Base-by-base conservation (phyloP, 176 grass and related monocot genomes). In the Oryza glaberrima region DNA sequence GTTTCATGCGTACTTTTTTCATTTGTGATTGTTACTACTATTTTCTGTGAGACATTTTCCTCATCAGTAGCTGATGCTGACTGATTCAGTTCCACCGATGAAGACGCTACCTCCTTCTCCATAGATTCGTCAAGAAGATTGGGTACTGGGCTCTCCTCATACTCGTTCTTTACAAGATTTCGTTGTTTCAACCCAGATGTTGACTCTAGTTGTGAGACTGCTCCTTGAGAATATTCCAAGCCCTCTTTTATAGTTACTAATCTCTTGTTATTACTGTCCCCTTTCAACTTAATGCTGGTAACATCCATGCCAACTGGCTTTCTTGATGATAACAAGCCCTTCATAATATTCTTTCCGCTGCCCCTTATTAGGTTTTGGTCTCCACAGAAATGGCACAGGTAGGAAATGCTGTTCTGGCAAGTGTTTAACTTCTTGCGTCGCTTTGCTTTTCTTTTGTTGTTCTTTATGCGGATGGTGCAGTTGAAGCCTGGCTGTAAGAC, bases 401-500 rank as follows among this genome's bases (percentile, higher is more conserved):
- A 94, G 15, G 89, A 47, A 38, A 93, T 75, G 26, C 78, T 85
- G 49, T 98, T 98, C 77, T 93, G 88, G 48, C 60, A 77, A 58
- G 7, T 67, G 12, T 73, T 90, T 78, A 74, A 86, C 70, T 86
- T 90, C 56, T 86, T 86, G n/a, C 34, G 23, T 3, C 68, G 60
- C 34, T 74, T 98, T 40, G 45, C 32, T 81, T 92, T 94, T 14
- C 76, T 92, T 81, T 5, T 60, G 63, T 75, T 90, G 14, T 88
- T 95, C 83, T 84, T 90, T 87, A 97, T 91, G 15, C 88, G 90
- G 13, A 97, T 72, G 6, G 75, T 97, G 75, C 90, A 94, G 72
- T 95, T 98, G 25, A 87, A 86, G 54, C 95, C 93, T 56, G 95
- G 91, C n/a, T 89, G 89, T 75, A 98, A 75, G 35, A 98, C 40